Evolutionary conservation across 2,329 filamentous ascomycete species (phyloP).

Genomic region (Talaromyces albobiverticillius): DNA sequence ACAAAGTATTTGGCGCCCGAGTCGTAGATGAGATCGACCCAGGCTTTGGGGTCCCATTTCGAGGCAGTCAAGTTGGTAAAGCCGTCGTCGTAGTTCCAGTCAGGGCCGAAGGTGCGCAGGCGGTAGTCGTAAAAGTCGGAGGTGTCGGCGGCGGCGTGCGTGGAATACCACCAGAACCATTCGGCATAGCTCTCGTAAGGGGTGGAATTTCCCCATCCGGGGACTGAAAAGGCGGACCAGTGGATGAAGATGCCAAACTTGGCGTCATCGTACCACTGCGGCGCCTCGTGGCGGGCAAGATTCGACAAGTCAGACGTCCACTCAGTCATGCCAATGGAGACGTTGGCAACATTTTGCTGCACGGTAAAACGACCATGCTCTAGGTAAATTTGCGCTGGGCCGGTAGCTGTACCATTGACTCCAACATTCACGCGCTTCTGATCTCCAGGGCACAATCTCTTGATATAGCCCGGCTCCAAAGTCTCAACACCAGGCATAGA

Average conservation of each 20-base stretch:
- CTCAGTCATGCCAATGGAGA: slow-evolving; percentile 8
- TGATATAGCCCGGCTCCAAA: slow-evolving; percentile 28
- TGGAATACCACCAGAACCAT: slow-evolving; percentile 50
- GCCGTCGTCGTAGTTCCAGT: slow-evolving; percentile 57
- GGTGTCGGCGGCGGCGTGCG: slow-evolving; percentile 40
- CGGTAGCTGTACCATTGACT: slow-evolving; percentile 28
- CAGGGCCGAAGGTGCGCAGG: slow-evolving; percentile 49
- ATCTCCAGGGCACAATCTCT: slow-evolving; percentile 44
- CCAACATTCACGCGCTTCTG: slow-evolving; percentile 41
- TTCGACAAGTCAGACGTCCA: slow-evolving; percentile 12
- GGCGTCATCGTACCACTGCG: slow-evolving; percentile 54
- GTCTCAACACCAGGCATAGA: slow-evolving; percentile 23
- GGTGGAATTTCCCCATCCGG: slow-evolving; percentile 51
- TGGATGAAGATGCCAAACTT: slow-evolving; percentile 63
- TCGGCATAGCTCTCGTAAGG: slow-evolving; percentile 40
- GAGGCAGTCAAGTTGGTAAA: slow-evolving; percentile 54
- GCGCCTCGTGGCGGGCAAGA: slow-evolving; percentile 38
- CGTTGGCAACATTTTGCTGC: neutral
- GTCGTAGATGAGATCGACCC: slow-evolving; percentile 54
- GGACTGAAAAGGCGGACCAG: slow-evolving; percentile 57
- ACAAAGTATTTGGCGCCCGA: slow-evolving; percentile 51
- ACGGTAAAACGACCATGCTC: neutral
- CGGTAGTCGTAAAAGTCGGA: slow-evolving; percentile 51
- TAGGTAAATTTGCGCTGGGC: slow-evolving; percentile 22
- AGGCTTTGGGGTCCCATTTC: slow-evolving; percentile 50